phyloP scores from a whole-genome alignment of 2,329 filamentous ascomycete species.

The Orbilia brochopaga region DNA sequence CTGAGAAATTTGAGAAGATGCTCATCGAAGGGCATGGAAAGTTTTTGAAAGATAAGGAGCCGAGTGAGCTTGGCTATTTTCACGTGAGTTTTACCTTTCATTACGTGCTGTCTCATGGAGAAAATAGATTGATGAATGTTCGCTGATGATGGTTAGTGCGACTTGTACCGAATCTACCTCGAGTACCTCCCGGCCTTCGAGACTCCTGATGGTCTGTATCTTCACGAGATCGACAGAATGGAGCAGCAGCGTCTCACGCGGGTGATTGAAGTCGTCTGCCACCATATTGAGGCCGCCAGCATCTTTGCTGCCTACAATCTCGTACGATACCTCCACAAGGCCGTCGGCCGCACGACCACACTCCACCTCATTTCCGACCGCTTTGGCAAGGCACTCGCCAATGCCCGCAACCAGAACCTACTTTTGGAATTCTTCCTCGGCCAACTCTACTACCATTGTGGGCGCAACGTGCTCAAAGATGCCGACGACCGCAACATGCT shows the following conservation, averaged over 20 bases:
- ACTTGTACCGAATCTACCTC: conserved; percentile 21
- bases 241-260: neutral
- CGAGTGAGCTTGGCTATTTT: conserved; percentile 25
- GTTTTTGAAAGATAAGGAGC: conserved; percentile 23
- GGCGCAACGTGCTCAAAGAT: conserved; percentile 11
- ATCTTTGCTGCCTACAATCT: conserved; percentile 28
- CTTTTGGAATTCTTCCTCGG: conserved; percentile 14
- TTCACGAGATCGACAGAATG: too few species aligned
- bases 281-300: conserved; percentile 25
- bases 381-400: conserved; percentile 6
- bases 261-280: conserved; percentile 9
- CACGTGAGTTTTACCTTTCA: conserved; percentile 24
- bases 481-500: neutral
- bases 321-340: conserved; percentile 27
- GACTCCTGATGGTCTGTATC: too few species aligned
- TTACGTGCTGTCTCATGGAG: neutral
- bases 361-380: neutral
- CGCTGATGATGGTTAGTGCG: conserved; percentile 20
- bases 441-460: conserved; percentile 16
- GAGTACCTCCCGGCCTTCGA: conserved; percentile 18
- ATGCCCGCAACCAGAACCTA: neutral
- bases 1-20: conserved; percentile 11
- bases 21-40: conserved; percentile 18
- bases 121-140: too few species aligned
- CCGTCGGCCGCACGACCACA: neutral